A percentile compares a stretch with the other conserved stretches of the same genome.
Conservation (phyloP, 768 basidiomycete genomes). For the Wakefieldia striispora region DNA sequence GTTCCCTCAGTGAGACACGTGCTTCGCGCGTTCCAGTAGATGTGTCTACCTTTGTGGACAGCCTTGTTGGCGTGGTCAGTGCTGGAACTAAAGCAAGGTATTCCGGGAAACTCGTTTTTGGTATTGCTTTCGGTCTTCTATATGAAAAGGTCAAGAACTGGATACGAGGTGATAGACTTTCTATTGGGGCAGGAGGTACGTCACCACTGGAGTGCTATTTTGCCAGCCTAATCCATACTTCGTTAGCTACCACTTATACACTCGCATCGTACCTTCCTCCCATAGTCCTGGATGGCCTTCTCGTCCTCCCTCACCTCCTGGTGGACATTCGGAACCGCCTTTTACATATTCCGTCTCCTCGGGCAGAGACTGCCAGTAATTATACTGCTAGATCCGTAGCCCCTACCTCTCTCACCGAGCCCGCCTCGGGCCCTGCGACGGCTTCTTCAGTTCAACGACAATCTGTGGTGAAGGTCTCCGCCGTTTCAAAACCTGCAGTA, state of each 20-base stretch:
- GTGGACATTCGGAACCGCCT: slow-evolving; percentile 62
- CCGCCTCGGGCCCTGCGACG: slow-evolving; percentile 3
- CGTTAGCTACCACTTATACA: slow-evolving; percentile 65
- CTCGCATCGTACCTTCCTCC: slow-evolving; percentile 70
- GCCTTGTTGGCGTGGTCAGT: slow-evolving; percentile 57
- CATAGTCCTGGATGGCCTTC: slow-evolving; percentile 57
- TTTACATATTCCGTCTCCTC: slow-evolving; percentile 46
- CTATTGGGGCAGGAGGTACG: slow-evolving; percentile 79
- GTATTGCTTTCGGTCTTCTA: slow-evolving; percentile 42
- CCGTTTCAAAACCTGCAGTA: slow-evolving; percentile 10
- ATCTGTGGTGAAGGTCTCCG: slow-evolving; percentile 4
- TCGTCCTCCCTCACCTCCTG: slow-evolving; percentile 66
- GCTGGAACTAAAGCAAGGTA: slow-evolving; percentile 42
- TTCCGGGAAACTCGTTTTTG: slow-evolving; percentile 41
- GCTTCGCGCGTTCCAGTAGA: slow-evolving; percentile 55
- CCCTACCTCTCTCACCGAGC: slow-evolving; percentile 11
- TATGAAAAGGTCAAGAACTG: slow-evolving; percentile 47
- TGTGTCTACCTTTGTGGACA: slow-evolving; percentile 55
- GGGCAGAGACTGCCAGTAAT: slow-evolving; percentile 33
- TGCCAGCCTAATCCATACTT: slow-evolving; percentile 9
- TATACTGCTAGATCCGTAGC: slow-evolving; percentile 19
- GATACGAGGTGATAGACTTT: slow-evolving; percentile 65
- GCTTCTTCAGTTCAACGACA: slow-evolving; percentile 1
- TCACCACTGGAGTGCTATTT: slow-evolving; percentile 5
- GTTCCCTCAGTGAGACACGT: slow-evolving; percentile 41